Percentiles rank a stretch among this genome's conserved stretches.
Evolutionary conservation across 495 filamentous ascomycete species (phyloP).

Genomic region (Tuber indicum): DNA sequence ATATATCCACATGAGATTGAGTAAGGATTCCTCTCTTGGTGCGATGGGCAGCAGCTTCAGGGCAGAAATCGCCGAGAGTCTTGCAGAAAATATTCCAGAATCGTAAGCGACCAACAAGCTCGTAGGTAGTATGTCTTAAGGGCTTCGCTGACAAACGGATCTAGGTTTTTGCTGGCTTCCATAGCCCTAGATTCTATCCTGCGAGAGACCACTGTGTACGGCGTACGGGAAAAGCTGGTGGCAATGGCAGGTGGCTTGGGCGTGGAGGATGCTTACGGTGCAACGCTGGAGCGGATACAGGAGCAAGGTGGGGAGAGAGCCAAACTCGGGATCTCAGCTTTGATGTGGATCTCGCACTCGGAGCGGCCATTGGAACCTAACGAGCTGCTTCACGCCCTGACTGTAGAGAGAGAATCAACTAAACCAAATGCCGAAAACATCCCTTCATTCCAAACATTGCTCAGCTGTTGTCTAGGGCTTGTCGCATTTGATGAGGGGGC

Average conservation of each 20-base stretch:
- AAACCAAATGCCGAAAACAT: neutral
- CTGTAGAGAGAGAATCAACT: neutral
- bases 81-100: neutral
- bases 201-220: neutral
- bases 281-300: neutral
- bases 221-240: neutral
- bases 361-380: neutral
- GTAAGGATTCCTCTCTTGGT: neutral
- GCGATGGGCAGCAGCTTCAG: neutral
- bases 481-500: neutral
- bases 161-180: neutral
- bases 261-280: neutral
- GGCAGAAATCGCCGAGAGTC: neutral
- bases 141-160: neutral
- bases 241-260: neutral
- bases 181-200: neutral
- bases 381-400: neutral
- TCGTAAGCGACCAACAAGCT: neutral
- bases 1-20: neutral
- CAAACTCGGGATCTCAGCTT: neutral
- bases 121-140: neutral
- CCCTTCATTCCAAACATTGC: neutral
- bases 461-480: neutral
- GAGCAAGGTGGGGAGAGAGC: neutral
- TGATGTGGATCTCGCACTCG: neutral